Evolutionary conservation across 805 yeast genomes (phyloP).

Genomic region (Candida dajiaensis): DNA sequence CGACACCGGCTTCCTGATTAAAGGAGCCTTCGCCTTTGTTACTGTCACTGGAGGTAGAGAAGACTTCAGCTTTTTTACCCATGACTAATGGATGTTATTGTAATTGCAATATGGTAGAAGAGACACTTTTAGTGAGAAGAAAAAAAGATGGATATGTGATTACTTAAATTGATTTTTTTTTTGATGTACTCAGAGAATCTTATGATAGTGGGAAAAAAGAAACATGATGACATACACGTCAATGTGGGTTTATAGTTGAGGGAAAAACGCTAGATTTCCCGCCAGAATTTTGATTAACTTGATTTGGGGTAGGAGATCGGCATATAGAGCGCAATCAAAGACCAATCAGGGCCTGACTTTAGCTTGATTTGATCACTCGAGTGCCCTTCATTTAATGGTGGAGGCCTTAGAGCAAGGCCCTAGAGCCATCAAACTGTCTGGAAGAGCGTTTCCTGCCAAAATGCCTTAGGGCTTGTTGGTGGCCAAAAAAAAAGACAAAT

Average conservation of each 20-base stretch:
- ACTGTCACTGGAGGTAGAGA: slow-evolving; percentile 5
- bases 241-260: too few relatives aligned
- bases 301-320: not conserved
- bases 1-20: slow-evolving; percentile 15
- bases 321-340: not conserved
- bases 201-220: not conserved
- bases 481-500: too few relatives aligned
- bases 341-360: not conserved
- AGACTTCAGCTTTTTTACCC: slow-evolving; percentile 4
- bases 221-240: too few relatives aligned
- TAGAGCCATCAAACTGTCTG: not conserved
- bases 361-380: too few relatives aligned
- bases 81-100: not conserved
- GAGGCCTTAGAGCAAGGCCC: not conserved
- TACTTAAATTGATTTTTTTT: not conserved
- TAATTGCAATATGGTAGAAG: not conserved
- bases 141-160: not conserved
- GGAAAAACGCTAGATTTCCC: not conserved
- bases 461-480: not conserved
- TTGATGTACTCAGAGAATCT: not conserved
- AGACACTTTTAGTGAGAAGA: not conserved
- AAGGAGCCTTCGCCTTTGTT: slow-evolving; percentile 19
- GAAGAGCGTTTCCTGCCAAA: not conserved
- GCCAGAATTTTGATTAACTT: not conserved
- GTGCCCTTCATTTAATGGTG: too few relatives aligned